Percentiles rank a stretch among this genome's conserved stretches.
These are phyloP conservation scores for Turnera subulata DNA, from an alignment of 345 rosid species.

Conservation along the genomic window DNA sequence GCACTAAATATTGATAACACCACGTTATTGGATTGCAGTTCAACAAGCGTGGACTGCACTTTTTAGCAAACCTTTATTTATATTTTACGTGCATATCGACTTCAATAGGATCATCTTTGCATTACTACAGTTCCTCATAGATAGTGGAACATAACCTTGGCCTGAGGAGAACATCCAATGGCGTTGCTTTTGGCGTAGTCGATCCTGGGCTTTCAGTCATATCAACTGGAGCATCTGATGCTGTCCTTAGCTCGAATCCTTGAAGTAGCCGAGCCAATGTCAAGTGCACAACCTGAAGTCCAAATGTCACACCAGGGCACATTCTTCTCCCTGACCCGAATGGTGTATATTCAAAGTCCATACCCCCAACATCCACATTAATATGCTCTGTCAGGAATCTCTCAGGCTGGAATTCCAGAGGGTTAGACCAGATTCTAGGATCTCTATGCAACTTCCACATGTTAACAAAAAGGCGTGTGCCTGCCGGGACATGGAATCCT, in stretches of 20 bases:
- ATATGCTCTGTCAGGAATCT: slow-evolving; percentile 14
- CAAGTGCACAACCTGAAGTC: slow-evolving; percentile 5
- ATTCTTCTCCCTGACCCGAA: slow-evolving; percentile 21
- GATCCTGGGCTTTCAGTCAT: slow-evolving; percentile 12
- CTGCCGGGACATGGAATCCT: slow-evolving; percentile 6
- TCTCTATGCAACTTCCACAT: slow-evolving; percentile 21
- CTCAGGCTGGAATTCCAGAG: slow-evolving; percentile 14
- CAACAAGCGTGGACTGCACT: too few relatives aligned
- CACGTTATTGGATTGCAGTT: too few relatives aligned
- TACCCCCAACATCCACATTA: slow-evolving; percentile 6
- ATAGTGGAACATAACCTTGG: slow-evolving; percentile 5
- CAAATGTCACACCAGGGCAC: slow-evolving; percentile 18
- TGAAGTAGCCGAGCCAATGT: slow-evolving; percentile 20
- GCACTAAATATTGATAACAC: too few relatives aligned
- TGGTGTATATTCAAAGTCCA: slow-evolving; percentile 10
- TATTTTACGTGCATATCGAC: not conserved
- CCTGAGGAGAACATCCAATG: slow-evolving; percentile 12
- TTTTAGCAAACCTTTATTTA: too few relatives aligned
- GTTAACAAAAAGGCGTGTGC: slow-evolving; percentile 15
- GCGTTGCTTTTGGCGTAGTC: slow-evolving; percentile 2
- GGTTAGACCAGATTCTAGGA: slow-evolving; percentile 14
- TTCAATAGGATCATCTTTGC: too few relatives aligned
- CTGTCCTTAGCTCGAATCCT: slow-evolving; percentile 11
- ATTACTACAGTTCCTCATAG: too few relatives aligned
- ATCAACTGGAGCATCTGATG: slow-evolving; percentile 2